Base-by-base conservation (phyloP, 1,284 basidiomycete species). In the Melampsora occidentalis region DNA sequence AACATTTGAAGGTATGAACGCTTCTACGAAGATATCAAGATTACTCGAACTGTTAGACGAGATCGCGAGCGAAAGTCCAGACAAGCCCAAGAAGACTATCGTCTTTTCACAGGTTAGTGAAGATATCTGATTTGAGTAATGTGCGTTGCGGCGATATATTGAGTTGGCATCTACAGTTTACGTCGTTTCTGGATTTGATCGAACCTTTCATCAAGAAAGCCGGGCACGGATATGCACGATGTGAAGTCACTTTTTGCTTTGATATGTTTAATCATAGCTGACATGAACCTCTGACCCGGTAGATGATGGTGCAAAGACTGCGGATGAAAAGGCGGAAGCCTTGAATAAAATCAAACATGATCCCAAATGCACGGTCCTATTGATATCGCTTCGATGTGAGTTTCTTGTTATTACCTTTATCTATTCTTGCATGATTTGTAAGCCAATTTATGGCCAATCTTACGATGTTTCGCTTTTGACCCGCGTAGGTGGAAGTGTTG, bases 401-500 rank as follows among this genome's bases (percentile, higher is more conserved):
- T 67, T 57, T 33, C 25, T 18, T 10, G n/a, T 46, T 10, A 39
- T 39, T 62, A 6, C 7, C 35, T 25, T n/a, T 4, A 16, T 59
- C 28, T 14, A 59, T n/a, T 28, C 9, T 28, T 59, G n/a, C 53
- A 46, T 14, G 42, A 46, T 14, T 14, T 46, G 42, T 46, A 46
- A 12, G 42, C 14, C 42, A 46, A 46, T 14, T 46, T 14, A 46
- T 46, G 42, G 42, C 42, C 14, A 14, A 46, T 46, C 42, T 46
- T 3, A 10, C 12, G 53, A 33, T 25, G 33, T 53, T 53, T 31
- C n/a, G 18, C 7, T 48, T 16, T 28, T 42, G 18, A 18, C 39
- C 25, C 48, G 22, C 53, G 10, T 3, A 73, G 71, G 71, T 67
- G 71, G 71, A 14, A 73, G 51, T 77, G 25, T 79, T 88, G 94